These are phyloP conservation scores for Cucumis melo DNA, from an alignment of 306 rosid species.

Conservation along the genomic window DNA sequence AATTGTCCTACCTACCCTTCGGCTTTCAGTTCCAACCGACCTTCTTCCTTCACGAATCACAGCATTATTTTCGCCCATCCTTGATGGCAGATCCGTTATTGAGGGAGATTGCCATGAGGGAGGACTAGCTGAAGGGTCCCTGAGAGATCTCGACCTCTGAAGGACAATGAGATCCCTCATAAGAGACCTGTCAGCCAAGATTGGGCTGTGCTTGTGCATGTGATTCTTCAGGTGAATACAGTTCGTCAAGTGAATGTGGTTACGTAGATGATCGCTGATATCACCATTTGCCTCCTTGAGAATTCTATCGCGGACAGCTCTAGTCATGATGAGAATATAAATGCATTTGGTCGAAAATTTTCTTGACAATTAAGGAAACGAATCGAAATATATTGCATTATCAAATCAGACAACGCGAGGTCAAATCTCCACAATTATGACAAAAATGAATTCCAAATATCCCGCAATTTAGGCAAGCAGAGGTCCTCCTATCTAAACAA, in stretches of 20 bases:
- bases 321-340: constrained; percentile 76
- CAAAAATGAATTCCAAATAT: constrained; percentile 13
- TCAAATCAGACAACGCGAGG: constrained; percentile 1
- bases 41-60: constrained; percentile 57
- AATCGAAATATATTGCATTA: constrained; percentile 29
- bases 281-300: constrained; percentile 98
- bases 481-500: not conserved
- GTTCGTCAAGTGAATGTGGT: constrained; percentile 93
- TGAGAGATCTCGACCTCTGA: constrained; percentile 76
- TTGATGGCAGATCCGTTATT: constrained; percentile 54
- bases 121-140: constrained; percentile 99
- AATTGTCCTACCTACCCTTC: constrained; percentile 51
- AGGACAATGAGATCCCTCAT: constrained; percentile 88
- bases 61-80: constrained; percentile 47
- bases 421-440: constrained; percentile 13
- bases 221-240: constrained; percentile 99
- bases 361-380: constrained; percentile 32
- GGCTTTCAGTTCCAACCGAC: constrained; percentile 53
- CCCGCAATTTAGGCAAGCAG: constrained; percentile 27
- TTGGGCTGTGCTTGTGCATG: constrained; percentile 96
- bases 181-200: constrained; percentile 73
- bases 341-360: constrained; percentile 25
- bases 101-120: constrained; percentile 88
- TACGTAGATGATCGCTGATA: constrained; percentile 84
- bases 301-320: constrained; percentile 75